phyloP scores from a whole-genome alignment of 192 early-diverging fungal genomes.

The Rhizoclosmatium sp. region DNA sequence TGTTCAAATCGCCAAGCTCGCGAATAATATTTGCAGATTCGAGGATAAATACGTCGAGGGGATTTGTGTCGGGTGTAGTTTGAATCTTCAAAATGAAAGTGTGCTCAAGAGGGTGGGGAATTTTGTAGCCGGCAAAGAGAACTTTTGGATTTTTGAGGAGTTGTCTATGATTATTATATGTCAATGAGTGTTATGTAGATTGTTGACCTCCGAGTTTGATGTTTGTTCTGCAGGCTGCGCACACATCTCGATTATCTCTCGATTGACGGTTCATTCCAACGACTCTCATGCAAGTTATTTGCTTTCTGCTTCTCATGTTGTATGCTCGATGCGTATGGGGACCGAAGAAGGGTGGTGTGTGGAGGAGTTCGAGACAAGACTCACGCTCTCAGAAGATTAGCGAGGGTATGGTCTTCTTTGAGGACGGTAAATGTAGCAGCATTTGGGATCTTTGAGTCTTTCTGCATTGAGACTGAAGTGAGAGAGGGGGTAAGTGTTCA shows the following conservation, averaged over 20 bases:
- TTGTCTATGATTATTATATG: slow-evolving; percentile 58
- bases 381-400: slow-evolving; percentile 92
- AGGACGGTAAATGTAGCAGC: slow-evolving; percentile 90
- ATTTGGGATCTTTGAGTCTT: slow-evolving; percentile 93
- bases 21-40: slow-evolving; percentile 82
- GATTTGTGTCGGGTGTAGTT: slow-evolving; percentile 86
- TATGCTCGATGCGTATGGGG: background rate
- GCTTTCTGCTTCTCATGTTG: background rate
- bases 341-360: background rate
- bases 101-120: slow-evolving; percentile 96
- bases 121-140: slow-evolving; percentile 94
- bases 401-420: slow-evolving; percentile 97
- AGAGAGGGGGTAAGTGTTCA: background rate
- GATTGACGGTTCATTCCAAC: no score
- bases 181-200: background rate
- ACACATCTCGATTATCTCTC: no score
- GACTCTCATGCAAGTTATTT: background rate
- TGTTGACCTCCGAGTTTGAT: background rate
- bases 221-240: background rate
- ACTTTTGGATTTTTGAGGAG: slow-evolving; percentile 92
- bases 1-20: slow-evolving; percentile 78
- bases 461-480: slow-evolving; percentile 75
- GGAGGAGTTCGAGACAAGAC: slow-evolving; percentile 9
- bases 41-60: slow-evolving; percentile 78
- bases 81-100: slow-evolving; percentile 90